Base-by-base conservation (phyloP, 2,329 filamentous ascomycete species). In the Alternaria sp. region DNA sequence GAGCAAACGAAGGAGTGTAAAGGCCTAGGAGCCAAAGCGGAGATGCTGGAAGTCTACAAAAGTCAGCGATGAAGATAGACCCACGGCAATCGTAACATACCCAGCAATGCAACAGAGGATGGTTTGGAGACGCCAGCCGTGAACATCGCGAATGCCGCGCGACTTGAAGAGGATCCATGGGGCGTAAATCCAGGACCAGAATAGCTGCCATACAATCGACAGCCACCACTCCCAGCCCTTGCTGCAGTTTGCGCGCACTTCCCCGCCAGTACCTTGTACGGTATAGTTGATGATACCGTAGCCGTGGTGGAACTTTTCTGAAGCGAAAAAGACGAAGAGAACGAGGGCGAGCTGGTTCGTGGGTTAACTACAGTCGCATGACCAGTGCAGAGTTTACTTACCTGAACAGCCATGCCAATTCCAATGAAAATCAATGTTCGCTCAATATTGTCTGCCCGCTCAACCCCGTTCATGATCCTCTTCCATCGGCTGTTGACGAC, bases 211-310 rank as follows among this genome's bases (percentile, higher is more conserved):
- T 3, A 76, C 68, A 12, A 78, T 73, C 0, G 74, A 74, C 4
- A 74, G 61, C 75, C 75, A 77, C 75, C 75, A 78, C 41, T 77
- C 75, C 75, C 75, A 78, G 4, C 75, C 75, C 49, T 72, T 74
- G 44, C 64, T 67, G 43, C 74, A 77, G 34, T 70, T 65, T 24
- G 65, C 54, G 16, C 68, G 61, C 16, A 68, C 55, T 56, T 75
- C 71, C 38, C 58, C 60, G 4, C 61, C 65, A 1, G 72, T 72
- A 6, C 73, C 74, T 26, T 66, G 46, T 8, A 75, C 56, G 1
- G 65, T 71, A 59, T 72, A 76, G 22, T 75, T 62, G 44, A 74
- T 72, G 3, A 77, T 51, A 12, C 75, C 75, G 38, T 69, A 78
- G 48, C 71, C 60, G 6, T 67, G 65, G 41, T 78, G 75, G 54